Evolutionary conservation across 805 yeast species (phyloP).

Genomic region (Metschnikowia borealis): DNA sequence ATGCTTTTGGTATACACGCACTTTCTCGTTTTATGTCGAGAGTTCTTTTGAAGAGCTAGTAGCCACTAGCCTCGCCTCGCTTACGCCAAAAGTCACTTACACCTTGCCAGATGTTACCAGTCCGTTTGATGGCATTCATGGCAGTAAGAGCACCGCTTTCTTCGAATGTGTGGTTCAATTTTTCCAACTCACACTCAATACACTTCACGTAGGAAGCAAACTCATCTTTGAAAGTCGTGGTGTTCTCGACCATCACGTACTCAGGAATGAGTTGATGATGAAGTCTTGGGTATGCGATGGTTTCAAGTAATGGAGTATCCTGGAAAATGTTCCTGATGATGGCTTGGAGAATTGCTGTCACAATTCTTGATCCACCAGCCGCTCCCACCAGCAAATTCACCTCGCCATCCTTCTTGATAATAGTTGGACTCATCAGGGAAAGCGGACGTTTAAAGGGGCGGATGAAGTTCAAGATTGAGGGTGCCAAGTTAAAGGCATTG

Average conservation of each 20-base stretch:
- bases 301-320: conserved; percentile 55
- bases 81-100: conserved; percentile 92
- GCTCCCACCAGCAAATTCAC: conserved; percentile 70
- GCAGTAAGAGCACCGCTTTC: conserved; percentile 38
- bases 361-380: conserved; percentile 89
- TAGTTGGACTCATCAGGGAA: conserved; percentile 77
- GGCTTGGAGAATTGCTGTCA: conserved; percentile 80
- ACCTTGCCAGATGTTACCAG: conserved; percentile 50
- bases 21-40: neutral
- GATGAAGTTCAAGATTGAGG: conserved; percentile 76
- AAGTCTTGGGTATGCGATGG: conserved; percentile 74
- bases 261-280: conserved; percentile 91
- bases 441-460: conserved; percentile 78
- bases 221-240: conserved; percentile 36
- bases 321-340: conserved; percentile 62
- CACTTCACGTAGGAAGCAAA: conserved; percentile 6
- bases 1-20: neutral
- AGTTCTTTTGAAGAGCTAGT: conserved; percentile 24
- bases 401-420: conserved; percentile 29
- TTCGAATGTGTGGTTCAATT: conserved; percentile 24
- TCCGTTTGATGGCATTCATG: conserved; percentile 45
- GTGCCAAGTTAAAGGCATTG: conserved; percentile 77
- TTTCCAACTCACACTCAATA: conserved; percentile 41
- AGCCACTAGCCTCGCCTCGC: conserved; percentile 69
- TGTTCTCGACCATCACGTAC: conserved; percentile 54